These are phyloP conservation scores for Williopsis jadinii DNA, from an alignment of 1,139 yeast genomes.

Conservation along the genomic window DNA sequence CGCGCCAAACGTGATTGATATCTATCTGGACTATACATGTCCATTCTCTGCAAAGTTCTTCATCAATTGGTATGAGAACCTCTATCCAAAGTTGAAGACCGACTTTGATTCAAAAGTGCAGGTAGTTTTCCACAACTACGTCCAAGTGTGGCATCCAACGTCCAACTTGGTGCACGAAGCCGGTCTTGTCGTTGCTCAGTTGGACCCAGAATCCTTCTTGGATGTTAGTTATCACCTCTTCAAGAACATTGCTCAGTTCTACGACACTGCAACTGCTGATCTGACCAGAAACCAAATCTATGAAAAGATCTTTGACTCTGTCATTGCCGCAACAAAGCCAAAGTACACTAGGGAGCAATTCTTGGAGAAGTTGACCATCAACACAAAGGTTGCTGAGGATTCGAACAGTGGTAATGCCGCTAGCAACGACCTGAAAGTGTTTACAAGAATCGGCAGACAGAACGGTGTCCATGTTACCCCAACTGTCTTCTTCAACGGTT, in stretches of 20 bases:
- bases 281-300: slow-evolving; percentile 53
- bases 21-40: slow-evolving; percentile 76
- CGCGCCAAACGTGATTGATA: slow-evolving; percentile 33
- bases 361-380: slow-evolving; percentile 24
- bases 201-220: slow-evolving; percentile 61
- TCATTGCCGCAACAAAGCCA: slow-evolving; percentile 40
- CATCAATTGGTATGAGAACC: slow-evolving; percentile 42
- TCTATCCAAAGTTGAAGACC: slow-evolving; percentile 46
- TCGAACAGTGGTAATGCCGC: slow-evolving; percentile 54
- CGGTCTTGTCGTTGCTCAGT: slow-evolving; percentile 56
- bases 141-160: slow-evolving; percentile 86
- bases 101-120: slow-evolving; percentile 45
- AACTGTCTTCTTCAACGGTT: slow-evolving; percentile 69
- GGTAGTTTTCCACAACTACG: slow-evolving; percentile 55
- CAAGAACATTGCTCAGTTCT: slow-evolving; percentile 44
- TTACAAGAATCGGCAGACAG: slow-evolving; percentile 66
- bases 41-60: slow-evolving; percentile 66
- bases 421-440: slow-evolving; percentile 61
- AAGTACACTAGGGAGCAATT: slow-evolving; percentile 33
- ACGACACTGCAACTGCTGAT: slow-evolving; percentile 52
- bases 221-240: slow-evolving; percentile 50
- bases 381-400: slow-evolving; percentile 23
- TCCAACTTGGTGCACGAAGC: slow-evolving; percentile 67
- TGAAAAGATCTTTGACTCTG: slow-evolving; percentile 26
- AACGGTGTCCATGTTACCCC: slow-evolving; percentile 83